phyloP scores from a whole-genome alignment of 305 asterid genomes.

The Fraxinus albicans region DNA sequence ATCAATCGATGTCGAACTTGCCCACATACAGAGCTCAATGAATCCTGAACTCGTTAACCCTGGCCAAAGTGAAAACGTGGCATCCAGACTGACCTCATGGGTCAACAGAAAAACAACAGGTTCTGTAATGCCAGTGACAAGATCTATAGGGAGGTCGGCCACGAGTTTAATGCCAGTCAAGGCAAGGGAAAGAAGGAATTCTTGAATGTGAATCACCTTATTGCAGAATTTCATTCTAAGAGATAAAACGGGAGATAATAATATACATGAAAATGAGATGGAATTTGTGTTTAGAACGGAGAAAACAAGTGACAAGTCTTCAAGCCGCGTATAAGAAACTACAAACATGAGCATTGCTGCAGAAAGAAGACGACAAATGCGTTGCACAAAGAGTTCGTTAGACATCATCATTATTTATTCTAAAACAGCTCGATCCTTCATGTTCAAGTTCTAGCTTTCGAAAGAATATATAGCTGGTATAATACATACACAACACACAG shows the following conservation, averaged over 20 bases:
- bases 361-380: not conserved
- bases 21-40: not conserved
- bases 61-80: not conserved
- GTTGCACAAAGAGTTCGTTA: not conserved
- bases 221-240: too few relatives aligned
- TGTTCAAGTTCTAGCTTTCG: slow-evolving; percentile 15
- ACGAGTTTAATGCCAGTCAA: not conserved
- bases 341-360: not conserved
- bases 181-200: not conserved
- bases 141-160: too few relatives aligned
- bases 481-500: slow-evolving; percentile 19
- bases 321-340: not conserved
- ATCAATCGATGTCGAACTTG: too few relatives aligned
- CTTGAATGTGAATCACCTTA: not conserved
- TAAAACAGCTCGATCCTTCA: not conserved
- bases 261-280: not conserved
- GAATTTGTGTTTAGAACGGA: not conserved
- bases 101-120: too few relatives aligned
- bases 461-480: slow-evolving; percentile 20
- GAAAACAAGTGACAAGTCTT: not conserved
- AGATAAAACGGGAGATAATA: too few relatives aligned
- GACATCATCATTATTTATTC: not conserved
- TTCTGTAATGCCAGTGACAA: too few relatives aligned
- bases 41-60: not conserved
- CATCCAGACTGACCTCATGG: not conserved